Evolutionary conservation across 208 protist genomes (phyloP).

Genomic region (Trypanosoma lewisi): DNA sequence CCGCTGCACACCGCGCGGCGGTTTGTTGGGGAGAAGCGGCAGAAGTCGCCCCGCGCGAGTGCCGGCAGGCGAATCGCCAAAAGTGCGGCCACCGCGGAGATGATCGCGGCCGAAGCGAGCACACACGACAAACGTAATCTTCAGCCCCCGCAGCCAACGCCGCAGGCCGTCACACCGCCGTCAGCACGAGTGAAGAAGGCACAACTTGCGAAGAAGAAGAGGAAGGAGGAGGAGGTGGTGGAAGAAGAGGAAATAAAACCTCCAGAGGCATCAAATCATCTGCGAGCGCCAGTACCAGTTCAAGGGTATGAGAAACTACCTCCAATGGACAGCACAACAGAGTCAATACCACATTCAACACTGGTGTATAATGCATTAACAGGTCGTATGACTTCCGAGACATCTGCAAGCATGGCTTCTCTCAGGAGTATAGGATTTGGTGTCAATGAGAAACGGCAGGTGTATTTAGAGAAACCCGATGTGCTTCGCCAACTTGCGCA

Average conservation of each 20-base stretch:
- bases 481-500: slow-evolving; percentile 62
- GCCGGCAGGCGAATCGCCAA: not conserved
- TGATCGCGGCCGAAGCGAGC: not conserved
- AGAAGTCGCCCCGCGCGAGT: not conserved
- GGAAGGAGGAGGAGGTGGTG: not conserved
- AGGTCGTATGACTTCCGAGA: slow-evolving; percentile 82
- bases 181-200: not conserved
- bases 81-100: not conserved
- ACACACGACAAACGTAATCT: not conserved
- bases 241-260: not conserved
- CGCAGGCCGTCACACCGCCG: not conserved
- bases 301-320: slow-evolving; percentile 8
- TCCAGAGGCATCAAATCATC: not conserved
- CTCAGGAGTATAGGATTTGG: slow-evolving; percentile 76
- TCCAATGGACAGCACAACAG: not conserved
- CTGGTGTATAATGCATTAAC: slow-evolving; percentile 85
- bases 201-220: not conserved
- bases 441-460: slow-evolving; percentile 68
- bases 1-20: slow-evolving; percentile 13
- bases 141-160: not conserved
- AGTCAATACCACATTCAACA: slow-evolving; percentile 8
- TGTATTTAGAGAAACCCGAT: slow-evolving; percentile 55
- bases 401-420: slow-evolving; percentile 47
- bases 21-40: slow-evolving; percentile 6
- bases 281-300: not conserved